These are phyloP conservation scores for Lachancea dasiensis DNA, from an alignment of 805 yeast genomes.

Conservation along the genomic window DNA sequence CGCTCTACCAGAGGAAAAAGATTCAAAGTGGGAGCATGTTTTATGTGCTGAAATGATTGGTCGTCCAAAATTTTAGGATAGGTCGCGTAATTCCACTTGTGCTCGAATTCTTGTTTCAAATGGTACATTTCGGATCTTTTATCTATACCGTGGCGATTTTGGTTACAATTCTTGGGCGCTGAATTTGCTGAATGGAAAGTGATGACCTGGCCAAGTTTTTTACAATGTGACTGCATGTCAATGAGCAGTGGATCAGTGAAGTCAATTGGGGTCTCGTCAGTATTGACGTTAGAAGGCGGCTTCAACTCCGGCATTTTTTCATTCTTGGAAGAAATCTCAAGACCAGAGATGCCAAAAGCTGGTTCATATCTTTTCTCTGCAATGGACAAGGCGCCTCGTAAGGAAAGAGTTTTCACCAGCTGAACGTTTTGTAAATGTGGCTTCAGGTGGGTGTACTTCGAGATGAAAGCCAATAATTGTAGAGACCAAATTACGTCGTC, in stretches of 20 bases:
- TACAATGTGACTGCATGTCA: constrained; percentile 13
- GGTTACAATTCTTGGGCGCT: not conserved
- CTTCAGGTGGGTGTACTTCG: constrained; percentile 80
- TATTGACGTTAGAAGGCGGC: not conserved
- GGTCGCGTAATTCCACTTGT: constrained; percentile 42
- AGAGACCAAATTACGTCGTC: constrained; percentile 94
- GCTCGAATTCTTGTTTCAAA: constrained; percentile 18
- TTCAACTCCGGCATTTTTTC: not conserved
- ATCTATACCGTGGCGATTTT: not conserved
- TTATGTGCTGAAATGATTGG: constrained; percentile 32
- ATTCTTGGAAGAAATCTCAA: constrained; percentile 3
- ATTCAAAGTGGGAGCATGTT: constrained; percentile 47
- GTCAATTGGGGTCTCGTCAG: constrained; percentile 1
- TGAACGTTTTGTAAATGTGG: constrained; percentile 69
- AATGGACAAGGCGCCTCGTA: constrained; percentile 15
- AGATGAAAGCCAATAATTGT: constrained; percentile 85
- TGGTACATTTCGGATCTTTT: not conserved
- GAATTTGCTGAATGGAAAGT: not conserved
- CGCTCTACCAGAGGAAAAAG: constrained; percentile 89
- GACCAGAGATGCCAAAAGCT: constrained; percentile 4
- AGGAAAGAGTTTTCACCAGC: constrained; percentile 63
- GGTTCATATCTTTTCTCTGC: constrained; percentile 4
- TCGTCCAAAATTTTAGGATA: constrained; percentile 30
- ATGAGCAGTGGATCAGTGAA: constrained; percentile 14
- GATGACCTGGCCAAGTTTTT: not conserved